Base-by-base conservation (phyloP, 768 basidiomycete genomes). In the Calocera viscosa region DNA sequence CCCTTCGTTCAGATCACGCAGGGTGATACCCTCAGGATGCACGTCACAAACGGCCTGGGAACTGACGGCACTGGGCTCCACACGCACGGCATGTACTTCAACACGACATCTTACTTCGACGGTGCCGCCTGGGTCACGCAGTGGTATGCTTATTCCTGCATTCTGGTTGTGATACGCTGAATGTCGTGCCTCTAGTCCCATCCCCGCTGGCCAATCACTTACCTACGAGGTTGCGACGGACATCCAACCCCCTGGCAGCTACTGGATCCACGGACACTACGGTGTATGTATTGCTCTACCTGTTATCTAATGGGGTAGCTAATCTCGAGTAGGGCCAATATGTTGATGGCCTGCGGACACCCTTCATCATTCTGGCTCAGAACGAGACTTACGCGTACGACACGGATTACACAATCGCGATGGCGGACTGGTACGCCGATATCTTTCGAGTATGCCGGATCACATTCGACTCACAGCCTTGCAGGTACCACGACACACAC, bases 331-430 rank as follows among this genome's bases (percentile, higher is more conserved):
- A 87, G 85, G 90, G 91, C 22, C 90, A 94, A 80, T 95, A 96
- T 71, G 88, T 90, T 60, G 94, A 98, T 71, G 94, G 95, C 24
- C 82, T 98, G 1, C 87, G 94, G 19, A 82, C 92, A 0, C 91
- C 94, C 0, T 75, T 96, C 49, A 73, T 94, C 64, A 82, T 97
- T 63, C 89, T 89, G 72, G 75, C 53, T 28, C 11, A 60, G 30
- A 60, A 60, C 30, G 81, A 78, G 22, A 60, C 53, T 2, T 72
- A 92, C 74, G 69, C 69, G 11, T 97, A 96, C 75, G 94, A 96
- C 75, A 90, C 88, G 28, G 95, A 97, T 70, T 94, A 84, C 77
- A 94, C 90, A n/a, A 79, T 98, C 69, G 73, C 92, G 67, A 79
- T 97, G 1, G 83, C 86, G 2, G 94, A 97, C 75, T 98, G 95